These are phyloP conservation scores for Cytospora paraplurivora DNA, from an alignment of 2,329 filamentous ascomycete species.

Conservation along the genomic window DNA sequence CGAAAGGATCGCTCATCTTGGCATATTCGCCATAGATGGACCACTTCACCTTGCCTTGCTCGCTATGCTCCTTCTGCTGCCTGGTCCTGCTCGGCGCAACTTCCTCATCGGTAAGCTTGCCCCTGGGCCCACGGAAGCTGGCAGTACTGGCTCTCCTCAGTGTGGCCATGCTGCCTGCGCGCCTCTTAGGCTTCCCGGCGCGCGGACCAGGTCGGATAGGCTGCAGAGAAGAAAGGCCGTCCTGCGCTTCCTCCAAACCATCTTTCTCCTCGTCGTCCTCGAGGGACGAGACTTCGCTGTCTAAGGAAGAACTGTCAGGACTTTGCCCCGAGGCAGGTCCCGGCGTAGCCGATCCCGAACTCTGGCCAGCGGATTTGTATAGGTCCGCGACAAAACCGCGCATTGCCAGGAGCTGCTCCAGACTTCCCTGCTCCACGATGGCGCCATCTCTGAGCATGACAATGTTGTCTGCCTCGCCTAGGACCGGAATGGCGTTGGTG, in stretches of 20 bases:
- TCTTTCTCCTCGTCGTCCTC: slow-evolving; percentile 61
- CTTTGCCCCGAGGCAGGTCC: slow-evolving; percentile 34
- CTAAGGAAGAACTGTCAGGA: slow-evolving; percentile 46
- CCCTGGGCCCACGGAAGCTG: slow-evolving; percentile 83
- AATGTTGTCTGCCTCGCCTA: slow-evolving; percentile 88
- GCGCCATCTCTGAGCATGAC: slow-evolving; percentile 80
- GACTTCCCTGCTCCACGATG: slow-evolving; percentile 86
- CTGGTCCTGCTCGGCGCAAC: slow-evolving; percentile 74
- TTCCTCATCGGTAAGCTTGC: slow-evolving; percentile 84
- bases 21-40: slow-evolving; percentile 91
- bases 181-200: slow-evolving; percentile 50
- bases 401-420: slow-evolving; percentile 88
- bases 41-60: slow-evolving; percentile 99
- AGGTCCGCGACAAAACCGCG: slow-evolving; percentile 87
- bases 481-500: slow-evolving; percentile 90
- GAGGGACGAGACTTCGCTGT: slow-evolving; percentile 60
- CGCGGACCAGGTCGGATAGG: slow-evolving; percentile 28
- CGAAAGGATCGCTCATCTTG: slow-evolving; percentile 85
- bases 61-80: slow-evolving; percentile 82
- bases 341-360: slow-evolving; percentile 38
- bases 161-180: slow-evolving; percentile 73
- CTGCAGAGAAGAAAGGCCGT: slow-evolving; percentile 68
- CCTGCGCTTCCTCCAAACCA: slow-evolving; percentile 75
- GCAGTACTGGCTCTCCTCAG: slow-evolving; percentile 88
- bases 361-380: slow-evolving; percentile 72